Percentiles rank a stretch among this genome's conserved stretches.
Conservation (phyloP, 2,329 filamentous ascomycete species). For the Aureobasidium zeae region DNA sequence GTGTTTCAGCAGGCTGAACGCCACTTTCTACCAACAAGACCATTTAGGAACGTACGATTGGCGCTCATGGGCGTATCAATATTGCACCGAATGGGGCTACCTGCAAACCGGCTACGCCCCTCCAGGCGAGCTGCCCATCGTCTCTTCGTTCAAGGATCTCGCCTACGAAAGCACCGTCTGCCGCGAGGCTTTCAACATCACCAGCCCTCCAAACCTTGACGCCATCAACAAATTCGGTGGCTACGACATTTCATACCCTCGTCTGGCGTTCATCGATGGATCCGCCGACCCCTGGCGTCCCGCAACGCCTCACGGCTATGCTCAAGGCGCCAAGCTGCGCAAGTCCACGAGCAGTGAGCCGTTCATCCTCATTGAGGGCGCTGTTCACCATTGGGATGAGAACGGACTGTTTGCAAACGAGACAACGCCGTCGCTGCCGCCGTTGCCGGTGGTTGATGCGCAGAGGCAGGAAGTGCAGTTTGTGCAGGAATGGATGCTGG, state of each 20-base stretch:
- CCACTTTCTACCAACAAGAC: conserved; percentile 37
- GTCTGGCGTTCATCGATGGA: conserved; percentile 69
- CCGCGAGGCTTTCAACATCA: conserved; percentile 60
- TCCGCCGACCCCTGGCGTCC: conserved; percentile 72
- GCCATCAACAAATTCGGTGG: conserved; percentile 69
- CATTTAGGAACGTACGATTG: conserved; percentile 35
- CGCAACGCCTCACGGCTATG: conserved; percentile 61
- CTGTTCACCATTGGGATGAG: conserved; percentile 75
- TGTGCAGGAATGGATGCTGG: conserved; percentile 58
- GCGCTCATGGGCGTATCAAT: conserved; percentile 50
- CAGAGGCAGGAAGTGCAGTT: conserved; percentile 52
- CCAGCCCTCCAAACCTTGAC: conserved; percentile 50
- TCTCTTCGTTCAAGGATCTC: conserved; percentile 61
- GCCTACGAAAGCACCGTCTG: conserved; percentile 56
- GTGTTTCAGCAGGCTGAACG: conserved; percentile 44
- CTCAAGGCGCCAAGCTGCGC: conserved; percentile 41
- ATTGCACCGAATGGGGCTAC: conserved; percentile 61
- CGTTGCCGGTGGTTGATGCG: conserved; percentile 47
- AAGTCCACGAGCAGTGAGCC: conserved; percentile 56
- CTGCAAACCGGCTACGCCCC: conserved; percentile 64
- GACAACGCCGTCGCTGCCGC: conserved; percentile 50
- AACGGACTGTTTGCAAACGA: conserved; percentile 57
- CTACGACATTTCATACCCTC: conserved; percentile 61
- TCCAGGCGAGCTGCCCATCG: conserved; percentile 54
- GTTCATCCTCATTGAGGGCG: conserved; percentile 62